Evolutionary conservation across 2,329 filamentous ascomycete species (phyloP).

Genomic region (Talaromyces sp.): DNA sequence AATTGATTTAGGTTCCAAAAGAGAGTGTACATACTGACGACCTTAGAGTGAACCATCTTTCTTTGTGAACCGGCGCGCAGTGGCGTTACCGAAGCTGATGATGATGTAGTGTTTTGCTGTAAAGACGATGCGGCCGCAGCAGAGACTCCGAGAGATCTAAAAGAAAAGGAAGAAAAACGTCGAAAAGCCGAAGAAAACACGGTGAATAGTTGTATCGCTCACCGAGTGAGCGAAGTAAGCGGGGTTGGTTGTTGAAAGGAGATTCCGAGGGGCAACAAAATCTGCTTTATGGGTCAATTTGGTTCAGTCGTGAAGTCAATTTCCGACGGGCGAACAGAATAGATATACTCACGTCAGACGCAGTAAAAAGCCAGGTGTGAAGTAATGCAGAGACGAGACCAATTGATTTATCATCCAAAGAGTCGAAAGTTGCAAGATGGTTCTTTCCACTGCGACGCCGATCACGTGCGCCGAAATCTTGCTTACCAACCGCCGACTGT

Average conservation of each 20-base stretch:
- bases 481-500: slow-evolving; percentile 18
- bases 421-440: slow-evolving; percentile 6
- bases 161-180: slow-evolving; percentile 58
- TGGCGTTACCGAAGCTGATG: slow-evolving; percentile 36
- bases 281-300: neutral
- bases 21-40: slow-evolving; percentile 63
- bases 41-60: slow-evolving; percentile 83
- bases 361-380: neutral
- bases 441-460: neutral
- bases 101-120: slow-evolving; percentile 52
- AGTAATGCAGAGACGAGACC: neutral
- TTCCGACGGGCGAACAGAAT: neutral
- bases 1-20: neutral
- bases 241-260: neutral
- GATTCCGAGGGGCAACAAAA: neutral
- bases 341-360: neutral
- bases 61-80: slow-evolving; percentile 38
- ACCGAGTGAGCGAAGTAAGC: slow-evolving; percentile 10
- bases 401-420: slow-evolving; percentile 19
- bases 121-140: slow-evolving; percentile 69
- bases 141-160: slow-evolving; percentile 70
- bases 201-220: slow-evolving; percentile 60
- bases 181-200: slow-evolving; percentile 84
- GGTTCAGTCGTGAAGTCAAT: neutral
- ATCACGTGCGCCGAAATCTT: slow-evolving; percentile 15